These are phyloP conservation scores for Pseudofabraea citricarpa DNA, from an alignment of 2,329 filamentous ascomycete species.

Conservation along the genomic window DNA sequence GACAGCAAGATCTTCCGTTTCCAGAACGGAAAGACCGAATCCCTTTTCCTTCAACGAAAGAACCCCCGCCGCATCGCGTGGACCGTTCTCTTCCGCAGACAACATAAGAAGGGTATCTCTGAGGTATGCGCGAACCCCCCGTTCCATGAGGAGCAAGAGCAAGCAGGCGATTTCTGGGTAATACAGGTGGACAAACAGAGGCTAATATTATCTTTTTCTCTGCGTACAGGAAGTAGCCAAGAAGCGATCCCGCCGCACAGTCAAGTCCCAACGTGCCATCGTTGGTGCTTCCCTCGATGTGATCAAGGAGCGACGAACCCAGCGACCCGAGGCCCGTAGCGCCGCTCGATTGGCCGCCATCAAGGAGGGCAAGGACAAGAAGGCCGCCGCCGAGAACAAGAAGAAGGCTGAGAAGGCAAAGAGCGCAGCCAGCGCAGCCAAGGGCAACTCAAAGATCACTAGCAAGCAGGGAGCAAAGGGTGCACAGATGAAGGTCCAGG, in stretches of 20 bases:
- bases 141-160: constrained; percentile 1
- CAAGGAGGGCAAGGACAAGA: constrained; percentile 99
- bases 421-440: constrained; percentile 66
- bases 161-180: too few species aligned
- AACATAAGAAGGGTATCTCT: constrained; percentile 99
- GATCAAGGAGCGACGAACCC: constrained; percentile 96
- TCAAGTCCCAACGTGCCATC: constrained; percentile 98
- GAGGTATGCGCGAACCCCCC: constrained; percentile 65
- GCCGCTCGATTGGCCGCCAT: constrained; percentile 87
- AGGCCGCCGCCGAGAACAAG: constrained; percentile 74
- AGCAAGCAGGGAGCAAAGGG: constrained; percentile 99
- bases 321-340: constrained; percentile 91
- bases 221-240: constrained; percentile 89
- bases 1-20: constrained; percentile 99
- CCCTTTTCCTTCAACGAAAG: constrained; percentile 99
- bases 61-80: constrained; percentile 99
- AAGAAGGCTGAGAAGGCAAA: constrained; percentile 99
- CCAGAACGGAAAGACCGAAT: constrained; percentile 99
- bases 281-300: constrained; percentile 99
- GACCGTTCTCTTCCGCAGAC: constrained; percentile 96
- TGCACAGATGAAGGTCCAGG: constrained; percentile 76
- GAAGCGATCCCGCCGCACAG: constrained; percentile 96
- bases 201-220: too few species aligned
- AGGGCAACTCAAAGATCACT: constrained; percentile 70
- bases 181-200: too few species aligned